Percentiles rank a stretch among this genome's conserved stretches.
These are phyloP conservation scores for Pharnaceum exiguum DNA, from an alignment of 148 eudicot species.

Conservation along the genomic window DNA sequence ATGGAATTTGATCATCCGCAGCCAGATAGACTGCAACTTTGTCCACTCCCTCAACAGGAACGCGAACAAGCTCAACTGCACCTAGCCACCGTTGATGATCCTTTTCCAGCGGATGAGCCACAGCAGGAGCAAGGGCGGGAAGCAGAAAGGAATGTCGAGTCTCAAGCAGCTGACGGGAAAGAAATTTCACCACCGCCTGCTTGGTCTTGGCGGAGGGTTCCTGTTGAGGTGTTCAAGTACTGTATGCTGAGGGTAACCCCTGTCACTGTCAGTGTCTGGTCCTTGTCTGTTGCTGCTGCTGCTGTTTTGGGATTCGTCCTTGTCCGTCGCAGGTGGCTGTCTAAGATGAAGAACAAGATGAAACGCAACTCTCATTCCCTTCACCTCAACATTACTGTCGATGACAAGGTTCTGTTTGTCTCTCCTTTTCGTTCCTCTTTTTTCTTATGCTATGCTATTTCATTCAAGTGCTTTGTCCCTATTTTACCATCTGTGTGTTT, in stretches of 20 bases:
- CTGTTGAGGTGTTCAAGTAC: constrained; percentile 59
- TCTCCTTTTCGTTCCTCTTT: not conserved
- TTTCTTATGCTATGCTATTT: not conserved
- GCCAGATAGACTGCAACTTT: too few relatives aligned
- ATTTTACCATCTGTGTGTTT: not conserved
- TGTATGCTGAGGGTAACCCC: constrained; percentile 71
- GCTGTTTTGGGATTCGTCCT: constrained; percentile 72
- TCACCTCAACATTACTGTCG: constrained; percentile 55
- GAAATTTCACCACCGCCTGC: too few relatives aligned
- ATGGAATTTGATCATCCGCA: too few relatives aligned
- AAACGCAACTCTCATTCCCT: constrained; percentile 38
- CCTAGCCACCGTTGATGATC: too few relatives aligned
- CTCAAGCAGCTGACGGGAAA: constrained; percentile 18
- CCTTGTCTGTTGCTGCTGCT: constrained; percentile 79
- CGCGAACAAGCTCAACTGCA: too few relatives aligned
- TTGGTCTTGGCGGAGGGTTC: constrained; percentile 95
- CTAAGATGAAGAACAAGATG: constrained; percentile 68
- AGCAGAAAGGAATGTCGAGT: constrained; percentile 4
- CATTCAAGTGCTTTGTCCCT: not conserved
- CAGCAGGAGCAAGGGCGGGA: not conserved
- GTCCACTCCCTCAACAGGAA: too few relatives aligned
- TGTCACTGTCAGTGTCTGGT: too few relatives aligned
- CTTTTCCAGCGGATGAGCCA: too few relatives aligned
- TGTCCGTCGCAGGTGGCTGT: constrained; percentile 50
- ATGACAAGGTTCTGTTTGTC: constrained; percentile 63